phyloP scores from a whole-genome alignment of 148 eudicot species.

The Hydrangea macrophylla region DNA sequence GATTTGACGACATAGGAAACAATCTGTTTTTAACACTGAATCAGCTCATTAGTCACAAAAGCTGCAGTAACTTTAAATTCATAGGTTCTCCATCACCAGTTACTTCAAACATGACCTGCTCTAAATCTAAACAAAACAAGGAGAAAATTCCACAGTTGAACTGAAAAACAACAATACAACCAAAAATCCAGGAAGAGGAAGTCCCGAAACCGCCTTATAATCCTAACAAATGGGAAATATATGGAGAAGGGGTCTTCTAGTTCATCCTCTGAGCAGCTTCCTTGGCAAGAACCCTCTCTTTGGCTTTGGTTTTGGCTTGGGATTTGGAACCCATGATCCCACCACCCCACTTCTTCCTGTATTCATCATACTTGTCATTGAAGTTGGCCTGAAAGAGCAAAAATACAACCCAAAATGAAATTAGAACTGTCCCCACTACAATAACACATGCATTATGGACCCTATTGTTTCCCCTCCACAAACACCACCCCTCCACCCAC shows the following conservation, averaged over 20 bases:
- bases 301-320: conserved; percentile 90
- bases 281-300: conserved; percentile 77
- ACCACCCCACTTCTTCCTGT: conserved; percentile 96
- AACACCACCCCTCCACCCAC: no score
- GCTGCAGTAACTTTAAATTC: not conserved
- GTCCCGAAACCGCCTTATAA: not conserved
- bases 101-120: not conserved
- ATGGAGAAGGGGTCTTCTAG: conserved; percentile 13
- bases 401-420: not conserved
- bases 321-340: conserved; percentile 95
- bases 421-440: not conserved
- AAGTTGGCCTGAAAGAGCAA: conserved; percentile 63
- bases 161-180: not conserved
- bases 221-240: not conserved
- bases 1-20: no score
- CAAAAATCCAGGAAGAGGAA: not conserved
- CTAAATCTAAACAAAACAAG: not conserved
- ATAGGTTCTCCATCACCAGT: not conserved
- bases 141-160: not conserved
- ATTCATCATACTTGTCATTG: conserved; percentile 89
- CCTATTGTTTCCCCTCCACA: no score
- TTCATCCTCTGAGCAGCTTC: conserved; percentile 85
- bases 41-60: no score
- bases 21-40: no score
- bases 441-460: no score